Conservation (phyloP, 2,329 filamentous ascomycete species). For the Epicoccum sorghinum region DNA sequence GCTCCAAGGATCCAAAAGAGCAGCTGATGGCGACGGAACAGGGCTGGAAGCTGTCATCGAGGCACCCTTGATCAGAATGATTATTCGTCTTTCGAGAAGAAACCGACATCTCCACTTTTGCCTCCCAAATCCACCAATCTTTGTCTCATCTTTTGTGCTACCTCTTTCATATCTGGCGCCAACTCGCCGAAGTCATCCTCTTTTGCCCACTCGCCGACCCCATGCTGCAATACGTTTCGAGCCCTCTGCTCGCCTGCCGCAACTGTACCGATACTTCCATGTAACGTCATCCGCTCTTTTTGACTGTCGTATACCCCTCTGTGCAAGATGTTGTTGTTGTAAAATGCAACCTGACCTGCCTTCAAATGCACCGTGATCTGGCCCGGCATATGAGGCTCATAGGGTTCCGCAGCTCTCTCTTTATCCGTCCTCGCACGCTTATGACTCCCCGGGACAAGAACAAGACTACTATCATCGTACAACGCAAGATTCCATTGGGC, state of each 20-base stretch:
- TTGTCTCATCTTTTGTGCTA: constrained; percentile 69
- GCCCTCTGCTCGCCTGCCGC: constrained; percentile 63
- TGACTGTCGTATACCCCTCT: constrained; percentile 67
- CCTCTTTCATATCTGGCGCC: constrained; percentile 61
- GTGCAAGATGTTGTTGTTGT: constrained; percentile 88
- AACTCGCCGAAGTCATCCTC: constrained; percentile 66
- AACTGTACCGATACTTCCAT: constrained; percentile 72
- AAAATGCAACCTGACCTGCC: constrained; percentile 83
- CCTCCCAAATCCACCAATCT: constrained; percentile 67
- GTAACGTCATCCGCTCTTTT: constrained; percentile 71
- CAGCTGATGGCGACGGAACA: background rate
- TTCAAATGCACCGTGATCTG: constrained; percentile 70
- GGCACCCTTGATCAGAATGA: background rate
- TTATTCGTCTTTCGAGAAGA: constrained; percentile 45
- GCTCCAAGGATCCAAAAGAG: background rate
- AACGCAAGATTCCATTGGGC: constrained; percentile 89
- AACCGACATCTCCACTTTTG: constrained; percentile 67
- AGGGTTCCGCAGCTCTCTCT: constrained; percentile 72
- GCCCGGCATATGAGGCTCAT: constrained; percentile 64
- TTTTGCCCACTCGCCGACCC: constrained; percentile 70
- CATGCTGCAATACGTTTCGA: constrained; percentile 77
- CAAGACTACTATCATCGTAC: constrained; percentile 71
- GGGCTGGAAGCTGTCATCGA: background rate
- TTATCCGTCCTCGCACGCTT: constrained; percentile 69
- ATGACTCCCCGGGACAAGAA: constrained; percentile 82